phyloP scores from a whole-genome alignment of 345 rosid genomes.

The Melaleuca alternifolia region DNA sequence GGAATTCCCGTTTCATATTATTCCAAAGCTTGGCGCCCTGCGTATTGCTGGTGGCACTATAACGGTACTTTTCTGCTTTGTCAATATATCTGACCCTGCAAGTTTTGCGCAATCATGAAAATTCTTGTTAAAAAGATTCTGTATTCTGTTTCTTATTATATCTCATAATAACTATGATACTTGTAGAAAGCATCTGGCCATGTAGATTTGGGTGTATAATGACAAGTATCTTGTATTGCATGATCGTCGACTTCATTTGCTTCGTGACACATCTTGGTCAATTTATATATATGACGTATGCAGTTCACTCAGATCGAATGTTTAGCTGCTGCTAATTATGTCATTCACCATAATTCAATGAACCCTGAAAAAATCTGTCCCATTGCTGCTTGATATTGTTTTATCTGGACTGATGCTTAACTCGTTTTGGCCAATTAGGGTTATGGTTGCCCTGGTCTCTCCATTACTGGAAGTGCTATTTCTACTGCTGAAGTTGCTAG shows the following conservation, averaged over 20 bases:
- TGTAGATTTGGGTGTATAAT: not conserved
- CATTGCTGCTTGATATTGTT: not conserved
- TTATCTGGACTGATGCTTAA: slow-evolving; percentile 1
- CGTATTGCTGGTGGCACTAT: slow-evolving; percentile 75
- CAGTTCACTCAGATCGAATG: not conserved
- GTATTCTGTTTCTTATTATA: not conserved
- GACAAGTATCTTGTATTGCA: not conserved
- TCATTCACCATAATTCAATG: not conserved
- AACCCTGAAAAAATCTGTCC: not conserved
- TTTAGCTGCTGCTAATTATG: not conserved
- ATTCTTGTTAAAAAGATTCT: not conserved
- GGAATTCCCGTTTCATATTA: slow-evolving; percentile 75
- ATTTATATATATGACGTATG: not conserved
- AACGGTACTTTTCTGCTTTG: slow-evolving; percentile 38
- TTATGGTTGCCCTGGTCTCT: slow-evolving; percentile 87
- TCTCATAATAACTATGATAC: not conserved
- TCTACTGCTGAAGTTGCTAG: slow-evolving; percentile 72
- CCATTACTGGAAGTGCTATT: slow-evolving; percentile 63
- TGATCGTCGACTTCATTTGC: not conserved
- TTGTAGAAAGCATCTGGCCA: not conserved
- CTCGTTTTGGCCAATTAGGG: slow-evolving; percentile 40
- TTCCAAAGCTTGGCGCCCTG: slow-evolving; percentile 68
- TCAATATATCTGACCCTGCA: not conserved
- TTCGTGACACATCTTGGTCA: not conserved
- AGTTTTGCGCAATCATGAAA: not conserved